Base-by-base conservation (phyloP, 176 grass and related monocot genomes). In the Zoysia japonica region DNA sequence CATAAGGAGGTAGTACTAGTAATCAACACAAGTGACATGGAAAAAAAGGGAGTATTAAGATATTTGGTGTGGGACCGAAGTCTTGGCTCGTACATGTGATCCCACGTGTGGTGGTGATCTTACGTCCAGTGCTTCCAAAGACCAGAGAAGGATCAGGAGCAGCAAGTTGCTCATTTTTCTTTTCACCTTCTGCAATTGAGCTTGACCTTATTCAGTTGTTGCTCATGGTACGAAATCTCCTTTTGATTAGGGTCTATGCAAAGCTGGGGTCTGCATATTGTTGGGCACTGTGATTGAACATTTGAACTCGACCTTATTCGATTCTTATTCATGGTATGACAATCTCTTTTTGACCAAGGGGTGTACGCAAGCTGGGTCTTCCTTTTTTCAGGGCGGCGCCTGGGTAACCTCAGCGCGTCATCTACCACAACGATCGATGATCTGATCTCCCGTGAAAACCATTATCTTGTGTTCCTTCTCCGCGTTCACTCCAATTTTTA, bases 31-130 rank as follows among this genome's bases (percentile, higher is more conserved):
- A 63, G 49, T 48, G 61, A 61, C 20, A 65, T 65, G 44, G 6
- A 16, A 5, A 47, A 65, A 69, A 51, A 57, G 28, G 28, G 28
- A 28, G 57, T 79, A 61, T 47, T 48, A 42, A 53, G 47, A 8
- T 43, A 55, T 53, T 85, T 77, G 50, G 19, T 14, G 61, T 60
- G 75, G 0, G 70, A 1, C 38, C 3, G 41, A 79, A 81, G 77
- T 85, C 78, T 81, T 15, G 43, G 59, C 4, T 0, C 47, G n/a
- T 6, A 11, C 83, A 78, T 68, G 83, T 85, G 78, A 82, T 41
- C 17, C 83, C 83, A 82, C 83, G 87, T 89, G 87, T 76, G 62
- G 56, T 78, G 72, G 56, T 2, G 56, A 85, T 67, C 14, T 66
- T 67, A 14, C 10, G 39, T 36, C 12, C 46, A 6, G 14, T 76